Percentiles rank a stretch among this genome's conserved stretches.
Evolutionary conservation across 345 rosid species (phyloP).

Genomic region (Populus simonii): DNA sequence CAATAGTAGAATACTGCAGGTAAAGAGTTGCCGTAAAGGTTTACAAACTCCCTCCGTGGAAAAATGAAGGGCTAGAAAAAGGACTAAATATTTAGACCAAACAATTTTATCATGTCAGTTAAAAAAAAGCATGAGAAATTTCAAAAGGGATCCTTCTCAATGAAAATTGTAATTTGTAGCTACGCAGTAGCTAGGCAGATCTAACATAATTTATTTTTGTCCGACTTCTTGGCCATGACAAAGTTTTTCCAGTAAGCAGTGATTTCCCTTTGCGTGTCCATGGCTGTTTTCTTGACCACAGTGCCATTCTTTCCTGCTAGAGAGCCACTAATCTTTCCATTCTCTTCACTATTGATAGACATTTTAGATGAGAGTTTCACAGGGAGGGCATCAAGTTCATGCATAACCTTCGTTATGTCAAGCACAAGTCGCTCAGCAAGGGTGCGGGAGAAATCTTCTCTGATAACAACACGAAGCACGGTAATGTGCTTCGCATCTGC

Average conservation of each 20-base stretch:
- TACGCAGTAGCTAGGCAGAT: not conserved
- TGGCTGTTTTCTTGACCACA: slow-evolving; percentile 54
- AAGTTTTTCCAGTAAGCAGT: slow-evolving; percentile 70
- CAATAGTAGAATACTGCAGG: not conserved
- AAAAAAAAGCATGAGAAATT: not conserved
- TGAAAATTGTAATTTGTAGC: not conserved
- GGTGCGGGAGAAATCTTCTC: slow-evolving; percentile 92
- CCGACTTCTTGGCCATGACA: slow-evolving; percentile 47
- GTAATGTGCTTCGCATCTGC: slow-evolving; percentile 86
- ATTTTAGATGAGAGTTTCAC: slow-evolving; percentile 42
- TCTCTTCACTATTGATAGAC: slow-evolving; percentile 13
- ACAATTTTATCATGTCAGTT: not conserved
- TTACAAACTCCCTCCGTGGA: not conserved
- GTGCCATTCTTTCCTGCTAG: slow-evolving; percentile 5
- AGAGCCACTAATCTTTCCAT: slow-evolving; percentile 17
- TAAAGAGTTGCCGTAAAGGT: not conserved
- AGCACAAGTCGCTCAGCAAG: slow-evolving; percentile 80
- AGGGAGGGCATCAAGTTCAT: slow-evolving; percentile 69
- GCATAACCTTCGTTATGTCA: slow-evolving; percentile 72
- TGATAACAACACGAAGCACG: slow-evolving; percentile 78
- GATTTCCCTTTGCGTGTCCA: slow-evolving; percentile 66
- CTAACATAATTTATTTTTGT: slow-evolving; percentile 58
- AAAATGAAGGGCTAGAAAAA: not conserved
- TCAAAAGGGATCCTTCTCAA: not conserved
- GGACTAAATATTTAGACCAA: not conserved